Base-by-base conservation (phyloP, 1,139 yeast genomes). In the Hemisphaericaspora xylofermentans region DNA sequence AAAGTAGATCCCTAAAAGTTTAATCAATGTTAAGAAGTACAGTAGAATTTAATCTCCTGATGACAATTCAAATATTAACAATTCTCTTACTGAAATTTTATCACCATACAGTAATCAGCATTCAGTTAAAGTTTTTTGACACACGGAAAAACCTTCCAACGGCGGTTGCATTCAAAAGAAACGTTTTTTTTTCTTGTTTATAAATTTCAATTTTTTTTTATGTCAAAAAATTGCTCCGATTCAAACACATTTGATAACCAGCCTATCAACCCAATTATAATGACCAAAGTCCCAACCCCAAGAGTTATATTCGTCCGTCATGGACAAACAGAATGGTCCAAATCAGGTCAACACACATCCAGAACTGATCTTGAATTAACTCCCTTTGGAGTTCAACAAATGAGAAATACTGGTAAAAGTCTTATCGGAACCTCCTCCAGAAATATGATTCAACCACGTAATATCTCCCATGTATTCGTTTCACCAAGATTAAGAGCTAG, bases 321-420 rank as follows among this genome's bases (percentile, higher is more conserved):
- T 54, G 88, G 95, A 28, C 96, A 91, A 66, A 91, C 98, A 2
- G 95, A 82, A 63, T 91, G 98, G 98, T 89, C 97, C 28, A 81
- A 84, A 56, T 76, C 89, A 4, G 98, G 98, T 25, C 96, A 88
- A 61, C 84, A 88, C 64, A 91, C 98, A 6, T 88, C 96, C 2
- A 54, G 72, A 39, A 91, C 98, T 1, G 97, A 91, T 53, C 61
- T 91, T 28, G 80, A 82, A 9, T 74, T 91, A 58, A 88, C 96
- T 0, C 74, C 71, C 4, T 84, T 79, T 52, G 98, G 98, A 37
- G 86, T 78, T 7, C 68, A 68, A 38, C 93, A 88, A 56, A 88
- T 88, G 80, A 61, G 67, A 41, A 76, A 78, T 24, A 86, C 96
- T 24, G 96, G 96, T 9, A 64, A 74, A 48, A 74, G 78, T 22